Base-by-base conservation (phyloP, 768 basidiomycete species). In the Boletus insuetus region DNA sequence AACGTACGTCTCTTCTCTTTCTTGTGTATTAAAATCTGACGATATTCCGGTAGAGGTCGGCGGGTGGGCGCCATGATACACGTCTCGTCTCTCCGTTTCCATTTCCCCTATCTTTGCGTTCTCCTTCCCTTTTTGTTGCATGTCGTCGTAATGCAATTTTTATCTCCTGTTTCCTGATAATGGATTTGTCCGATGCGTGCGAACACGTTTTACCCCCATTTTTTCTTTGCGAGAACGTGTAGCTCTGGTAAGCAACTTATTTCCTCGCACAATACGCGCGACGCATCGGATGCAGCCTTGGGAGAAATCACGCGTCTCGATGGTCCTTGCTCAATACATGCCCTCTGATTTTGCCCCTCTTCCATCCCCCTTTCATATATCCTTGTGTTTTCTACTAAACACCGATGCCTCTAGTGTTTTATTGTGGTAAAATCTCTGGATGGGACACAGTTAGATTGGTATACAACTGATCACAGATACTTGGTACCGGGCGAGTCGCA, bases 1-100 rank as follows among this genome's bases (percentile, higher is more conserved):
- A 96, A 77, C 94, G 93, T 95, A 76, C 60, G 86, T 49, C n/a
- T 63, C 51, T 53, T 7, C 51, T 49, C 57, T 35, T 16, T 40
- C 22, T 16, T 13, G 4, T 8, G 26, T 20, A 19, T 35, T 16
- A 3, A 4, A 17, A 14, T 12, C 51, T 60, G 39, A 54, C 17
- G 35, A n/a, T 22, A 4, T 5, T 38, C 22, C 7, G 7, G 3
- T 22, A 63, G 62, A 63, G 62, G 62, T 63, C 0, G 62, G 62
- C 35, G 62, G 62, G 40, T 46, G 58, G 54, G 44, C 40, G 12
- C 48, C 62, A 63, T 63, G 52, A 63, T 47, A 7, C 24, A 26
- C 24, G 16, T 29, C 19, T 1, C 4, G 20, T n/a, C n/a, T 39
- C 22, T 22, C 5, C 13, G 7, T 1, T 26, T 10, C 17, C 35